Evolutionary conservation across 2,329 filamentous ascomycete species (phyloP), one percentile per base, ranked within the genome.

Genomic region (Elsinoe ampelina): DNA sequence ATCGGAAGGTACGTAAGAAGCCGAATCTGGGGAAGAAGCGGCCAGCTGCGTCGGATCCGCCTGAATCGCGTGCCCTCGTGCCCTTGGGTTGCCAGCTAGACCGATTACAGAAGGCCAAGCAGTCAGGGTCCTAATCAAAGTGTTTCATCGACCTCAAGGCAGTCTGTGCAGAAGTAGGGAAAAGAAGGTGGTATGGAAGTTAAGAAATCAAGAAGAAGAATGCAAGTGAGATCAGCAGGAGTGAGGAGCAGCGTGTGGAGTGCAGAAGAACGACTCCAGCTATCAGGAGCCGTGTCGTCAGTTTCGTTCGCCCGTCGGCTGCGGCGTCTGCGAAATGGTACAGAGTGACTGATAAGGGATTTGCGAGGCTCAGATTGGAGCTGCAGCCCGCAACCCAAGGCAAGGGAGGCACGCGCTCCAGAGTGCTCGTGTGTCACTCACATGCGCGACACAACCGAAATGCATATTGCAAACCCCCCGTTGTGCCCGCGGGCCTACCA

Each of bases 1-100:
- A 47, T 41, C 42, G 54, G 54, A 30, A 56, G 54, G 54, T 55
- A 55, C 52, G 52, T 55, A 56, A 47, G 41, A 56, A 52, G 19
- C 32, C 32, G 48, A 52, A 38, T 52, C 48, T 52, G 48, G 48
- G 48, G 48, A 35, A 52, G 41, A 30, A 19, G 48, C 48, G 48
- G 48, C 32, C 34, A 38, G 35, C 26, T 36, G 34, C 48, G 48
- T 36, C n/a, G n/a, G n/a, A 15, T 17, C 32, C 7, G 48, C 15
- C 48, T 35, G 48, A 38, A 38, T 36, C 34, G 48, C 22, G 34
- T 39, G 48, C 48, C 48, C 22, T 13, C 30, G 34, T 39, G 48
- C 48, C 48, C 48, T 39, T 13, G 38, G 22, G 17, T 20, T 34
- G 48, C 35, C 22, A 39, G 48, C 48, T 52, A 52, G 32, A 35